A percentile compares a stretch with the other conserved stretches of the same genome.
Conservation (phyloP, 2,329 filamentous ascomycete species). For the Diplocarpon mali region DNA sequence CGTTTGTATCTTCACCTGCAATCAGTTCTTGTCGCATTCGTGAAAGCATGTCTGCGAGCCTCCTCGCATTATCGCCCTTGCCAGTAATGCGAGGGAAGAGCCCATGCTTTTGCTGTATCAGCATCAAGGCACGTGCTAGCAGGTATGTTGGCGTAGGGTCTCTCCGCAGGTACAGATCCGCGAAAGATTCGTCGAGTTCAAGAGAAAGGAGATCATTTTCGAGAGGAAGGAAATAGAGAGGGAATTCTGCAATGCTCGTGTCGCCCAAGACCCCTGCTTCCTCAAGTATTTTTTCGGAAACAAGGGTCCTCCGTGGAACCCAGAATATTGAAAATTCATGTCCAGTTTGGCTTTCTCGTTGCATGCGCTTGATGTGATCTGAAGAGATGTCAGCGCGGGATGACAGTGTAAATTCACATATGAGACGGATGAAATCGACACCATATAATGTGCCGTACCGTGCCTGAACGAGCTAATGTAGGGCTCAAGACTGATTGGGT, state of each 20-base stretch:
- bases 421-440: conserved; percentile 27
- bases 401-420: conserved; percentile 38
- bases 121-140: conserved; percentile 86
- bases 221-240: conserved; percentile 80
- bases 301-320: conserved; percentile 82
- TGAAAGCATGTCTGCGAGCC: conserved; percentile 72
- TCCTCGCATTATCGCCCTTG: conserved; percentile 89
- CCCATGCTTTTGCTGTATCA: conserved; percentile 81
- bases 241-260: conserved; percentile 77
- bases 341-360: conserved; percentile 75
- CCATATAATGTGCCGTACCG: conserved; percentile 31
- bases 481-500: conserved; percentile 46
- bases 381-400: conserved; percentile 43
- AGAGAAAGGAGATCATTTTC: conserved; percentile 86
- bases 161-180: conserved; percentile 79
- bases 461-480: conserved; percentile 29
- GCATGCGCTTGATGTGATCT: conserved; percentile 88
- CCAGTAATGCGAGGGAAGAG: conserved; percentile 91
- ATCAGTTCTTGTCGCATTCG: conserved; percentile 86
- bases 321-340: conserved; percentile 98
- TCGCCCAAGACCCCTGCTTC: conserved; percentile 90
- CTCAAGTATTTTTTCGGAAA: conserved; percentile 85
- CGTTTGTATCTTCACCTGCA: conserved; percentile 63
- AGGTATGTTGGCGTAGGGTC: conserved; percentile 87
- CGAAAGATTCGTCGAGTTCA: conserved; percentile 78